Evolutionary conservation across 1,284 basidiomycete genomes (phyloP).

Genomic region (Dichomitus squalens): DNA sequence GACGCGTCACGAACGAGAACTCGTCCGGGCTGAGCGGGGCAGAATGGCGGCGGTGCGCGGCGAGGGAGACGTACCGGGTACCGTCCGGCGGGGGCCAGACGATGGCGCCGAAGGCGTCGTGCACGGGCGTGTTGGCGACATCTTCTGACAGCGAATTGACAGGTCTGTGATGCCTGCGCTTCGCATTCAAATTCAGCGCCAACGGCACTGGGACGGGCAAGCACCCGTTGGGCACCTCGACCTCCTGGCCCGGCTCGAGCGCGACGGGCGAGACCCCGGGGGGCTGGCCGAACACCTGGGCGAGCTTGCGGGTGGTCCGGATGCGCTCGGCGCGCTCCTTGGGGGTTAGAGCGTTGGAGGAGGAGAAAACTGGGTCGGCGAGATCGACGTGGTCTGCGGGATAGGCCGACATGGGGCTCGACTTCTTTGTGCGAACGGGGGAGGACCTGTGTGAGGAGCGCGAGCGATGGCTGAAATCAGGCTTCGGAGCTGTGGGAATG

Average conservation of each 20-base stretch:
- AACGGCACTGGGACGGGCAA: slow-evolving; percentile 17
- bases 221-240: slow-evolving; percentile 17
- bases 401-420: slow-evolving; percentile 3
- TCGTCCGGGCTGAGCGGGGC: slow-evolving; percentile 44
- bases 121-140: slow-evolving; percentile 15
- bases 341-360: slow-evolving; percentile 66
- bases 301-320: slow-evolving; percentile 74
- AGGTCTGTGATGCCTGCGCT: slow-evolving; percentile 38
- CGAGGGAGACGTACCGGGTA: slow-evolving; percentile 35
- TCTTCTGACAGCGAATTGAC: slow-evolving; percentile 45
- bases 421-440: slow-evolving; percentile 7
- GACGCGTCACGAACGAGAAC: slow-evolving; percentile 32
- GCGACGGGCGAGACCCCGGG: slow-evolving; percentile 40
- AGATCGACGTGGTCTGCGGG: slow-evolving; percentile 14
- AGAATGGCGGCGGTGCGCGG: slow-evolving; percentile 51
- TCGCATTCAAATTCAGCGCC: slow-evolving; percentile 18
- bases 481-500: slow-evolving; percentile 40
- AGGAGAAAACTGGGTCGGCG: slow-evolving; percentile 45
- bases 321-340: slow-evolving; percentile 74
- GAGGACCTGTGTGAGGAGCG: slow-evolving; percentile 19
- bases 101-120: slow-evolving; percentile 9
- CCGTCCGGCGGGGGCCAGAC: slow-evolving; percentile 39
- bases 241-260: slow-evolving; percentile 15
- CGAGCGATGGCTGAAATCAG: slow-evolving; percentile 31
- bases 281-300: slow-evolving; percentile 73